A percentile compares a stretch with the other conserved stretches of the same genome.
These are phyloP conservation scores for Lasiodiplodia gonubiensis DNA, from an alignment of 2,329 filamentous ascomycete genomes.

Conservation along the genomic window DNA sequence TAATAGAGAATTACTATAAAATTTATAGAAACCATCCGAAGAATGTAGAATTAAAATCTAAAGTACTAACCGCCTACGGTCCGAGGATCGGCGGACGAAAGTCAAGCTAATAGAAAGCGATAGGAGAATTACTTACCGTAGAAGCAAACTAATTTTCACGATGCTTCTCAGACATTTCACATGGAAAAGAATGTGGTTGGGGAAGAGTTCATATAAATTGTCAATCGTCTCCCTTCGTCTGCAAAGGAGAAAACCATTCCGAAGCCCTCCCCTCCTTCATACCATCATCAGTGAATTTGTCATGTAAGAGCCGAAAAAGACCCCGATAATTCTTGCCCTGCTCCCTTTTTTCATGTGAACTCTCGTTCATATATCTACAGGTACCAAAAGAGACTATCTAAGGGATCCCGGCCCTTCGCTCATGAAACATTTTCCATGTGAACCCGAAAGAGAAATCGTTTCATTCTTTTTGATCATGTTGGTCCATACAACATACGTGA, in stretches of 20 bases:
- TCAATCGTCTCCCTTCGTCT: neutral
- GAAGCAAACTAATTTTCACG: too few species aligned
- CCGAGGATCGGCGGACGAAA: too few species aligned
- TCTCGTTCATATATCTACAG: constrained; percentile 13
- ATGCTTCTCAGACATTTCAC: too few species aligned
- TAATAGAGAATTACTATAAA: too few species aligned
- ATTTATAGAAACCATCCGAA: too few species aligned
- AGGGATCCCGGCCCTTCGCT: neutral
- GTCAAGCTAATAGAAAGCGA: too few species aligned
- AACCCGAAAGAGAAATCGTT: constrained; percentile 1
- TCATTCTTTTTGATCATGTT: constrained; percentile 8
- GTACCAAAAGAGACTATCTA: constrained; percentile 10
- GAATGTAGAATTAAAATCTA: too few species aligned
- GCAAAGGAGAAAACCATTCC: neutral
- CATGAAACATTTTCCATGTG: constrained; percentile 5
- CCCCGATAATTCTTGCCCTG: constrained; percentile 6
- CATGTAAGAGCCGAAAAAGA: constrained; percentile 7
- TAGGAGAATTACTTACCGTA: too few species aligned
- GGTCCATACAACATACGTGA: neutral
- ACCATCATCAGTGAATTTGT: neutral
- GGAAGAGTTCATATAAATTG: constrained; percentile 10
- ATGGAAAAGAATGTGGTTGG: neutral
- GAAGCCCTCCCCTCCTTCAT: neutral
- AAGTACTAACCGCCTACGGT: too few species aligned
- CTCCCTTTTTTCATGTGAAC: neutral